A percentile compares a stretch with the other conserved stretches of the same genome.
phyloP scores from a whole-genome alignment of 2,329 filamentous ascomycete species.

The Penicillium fuscoglaucum region DNA sequence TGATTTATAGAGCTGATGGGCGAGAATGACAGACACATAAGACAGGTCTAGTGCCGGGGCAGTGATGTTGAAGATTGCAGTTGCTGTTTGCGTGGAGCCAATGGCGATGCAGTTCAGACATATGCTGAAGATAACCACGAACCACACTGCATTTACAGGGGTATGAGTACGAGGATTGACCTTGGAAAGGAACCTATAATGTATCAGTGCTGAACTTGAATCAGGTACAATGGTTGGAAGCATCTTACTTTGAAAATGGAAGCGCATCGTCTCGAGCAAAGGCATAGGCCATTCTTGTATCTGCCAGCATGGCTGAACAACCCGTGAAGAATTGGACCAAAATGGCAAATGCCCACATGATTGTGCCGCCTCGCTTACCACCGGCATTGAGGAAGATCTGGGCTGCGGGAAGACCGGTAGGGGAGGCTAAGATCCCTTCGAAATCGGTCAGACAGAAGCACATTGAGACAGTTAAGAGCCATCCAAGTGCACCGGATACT shows the following conservation, averaged over 20 bases:
- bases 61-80: constrained; percentile 55
- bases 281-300: constrained; percentile 63
- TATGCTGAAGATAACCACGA: constrained; percentile 59
- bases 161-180: constrained; percentile 58
- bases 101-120: constrained; percentile 52
- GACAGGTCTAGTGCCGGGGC: constrained; percentile 55
- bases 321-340: constrained; percentile 66
- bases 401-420: constrained; percentile 62
- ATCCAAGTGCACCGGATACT: constrained; percentile 61
- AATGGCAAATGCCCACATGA: constrained; percentile 64
- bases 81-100: constrained; percentile 46
- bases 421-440: constrained; percentile 56
- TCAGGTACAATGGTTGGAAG: not conserved
- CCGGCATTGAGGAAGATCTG: constrained; percentile 62
- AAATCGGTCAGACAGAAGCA: constrained; percentile 63
- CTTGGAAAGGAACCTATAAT: constrained; percentile 51
- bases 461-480: constrained; percentile 63
- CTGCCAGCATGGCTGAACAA: constrained; percentile 63
- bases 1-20: constrained; percentile 55
- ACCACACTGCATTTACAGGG: constrained; percentile 64
- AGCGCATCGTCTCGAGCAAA: constrained; percentile 61
- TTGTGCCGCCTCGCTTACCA: constrained; percentile 56
- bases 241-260: constrained; percentile 56
- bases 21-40: constrained; percentile 62
- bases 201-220: not conserved